Conservation (phyloP, 2,329 filamentous ascomycete genomes). For the Stachybotrys chartarum region DNA sequence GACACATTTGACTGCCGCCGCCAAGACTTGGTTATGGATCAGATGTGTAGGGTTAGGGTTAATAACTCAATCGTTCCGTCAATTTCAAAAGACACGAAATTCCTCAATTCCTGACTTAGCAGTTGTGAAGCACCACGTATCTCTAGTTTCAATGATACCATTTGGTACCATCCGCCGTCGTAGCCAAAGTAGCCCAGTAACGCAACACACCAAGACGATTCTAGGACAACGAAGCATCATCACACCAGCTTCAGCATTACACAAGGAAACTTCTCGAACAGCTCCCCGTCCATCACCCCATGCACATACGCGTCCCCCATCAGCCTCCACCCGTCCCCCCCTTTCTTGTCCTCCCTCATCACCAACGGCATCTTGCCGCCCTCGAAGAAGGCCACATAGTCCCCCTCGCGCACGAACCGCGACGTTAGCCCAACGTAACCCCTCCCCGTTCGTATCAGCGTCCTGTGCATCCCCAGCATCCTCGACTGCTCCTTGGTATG, state of each 20-base stretch:
- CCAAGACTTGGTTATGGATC: no score
- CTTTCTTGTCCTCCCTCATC: not conserved
- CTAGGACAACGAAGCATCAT: not conserved
- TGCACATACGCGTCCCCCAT: not conserved
- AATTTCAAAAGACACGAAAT: no score
- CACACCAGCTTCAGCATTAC: not conserved
- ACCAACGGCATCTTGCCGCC: not conserved
- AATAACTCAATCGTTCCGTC: no score
- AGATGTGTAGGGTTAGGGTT: no score
- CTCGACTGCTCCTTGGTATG: not conserved
- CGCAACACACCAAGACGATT: no score
- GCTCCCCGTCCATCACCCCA: not conserved
- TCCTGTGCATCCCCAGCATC: not conserved
- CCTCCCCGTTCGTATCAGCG: not conserved
- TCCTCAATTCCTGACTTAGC: no score
- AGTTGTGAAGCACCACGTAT: no score
- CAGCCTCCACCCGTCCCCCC: not conserved
- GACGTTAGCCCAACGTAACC: not conserved
- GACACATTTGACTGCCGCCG: no score
- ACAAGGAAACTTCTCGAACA: not conserved
- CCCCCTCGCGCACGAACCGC: not conserved
- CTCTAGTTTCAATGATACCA: no score
- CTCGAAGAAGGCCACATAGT: not conserved
- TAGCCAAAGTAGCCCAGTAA: no score
- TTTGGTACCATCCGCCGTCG: no score